Evolutionary conservation across 2,329 filamentous ascomycete genomes (phyloP), one percentile per base, ranked within the genome.

Genomic region (Lasiodiplodia hormozganensis): DNA sequence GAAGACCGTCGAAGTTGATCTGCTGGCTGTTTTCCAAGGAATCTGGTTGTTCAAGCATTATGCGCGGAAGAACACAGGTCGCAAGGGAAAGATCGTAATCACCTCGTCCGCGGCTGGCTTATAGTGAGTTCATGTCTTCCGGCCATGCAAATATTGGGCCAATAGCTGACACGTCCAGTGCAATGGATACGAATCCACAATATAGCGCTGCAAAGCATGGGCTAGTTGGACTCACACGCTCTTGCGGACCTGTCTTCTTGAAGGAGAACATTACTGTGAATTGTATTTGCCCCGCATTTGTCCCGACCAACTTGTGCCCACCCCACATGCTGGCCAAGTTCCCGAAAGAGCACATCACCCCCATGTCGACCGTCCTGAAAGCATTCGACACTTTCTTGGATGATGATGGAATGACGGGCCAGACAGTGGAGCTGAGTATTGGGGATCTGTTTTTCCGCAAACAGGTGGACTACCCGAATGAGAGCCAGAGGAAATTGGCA

Each of bases 391-490:
- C 76, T 12, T 75, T 82, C 52, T 69, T 81, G 12, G 73, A 64
- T 0, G 76, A 78, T 54, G 73, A 78, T 53, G 72, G 67, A 1
- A 70, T 80, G 73, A 80, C 77, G 0, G 82, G 81, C 0, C 75
- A 82, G 70, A 74, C 74, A 8, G 80, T 83, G 16, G 82, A 84
- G 72, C 72, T 82, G 58, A 75, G 74, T 3, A 73, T 79, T 68
- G 80, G 80, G n/a, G 74, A 80, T 6, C 74, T 83, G 12, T 79
- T 78, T 60, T 82, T 82, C 65, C 77, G 80, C 60, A 69, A 80
- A 62, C 76, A 75, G 68, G 71, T 76, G 31, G 78, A 79, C 16
- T 83, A 76, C 71, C 73, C 75, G 10, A 80, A 81, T 70, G 77
- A 79, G 65, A 83, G 80, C 70, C 78, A 81, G 71, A 75, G 73